Percentiles rank a stretch among this genome's conserved stretches.
These are phyloP conservation scores for Malus hybrid DNA, from an alignment of 331 rosid species.

Conservation along the genomic window DNA sequence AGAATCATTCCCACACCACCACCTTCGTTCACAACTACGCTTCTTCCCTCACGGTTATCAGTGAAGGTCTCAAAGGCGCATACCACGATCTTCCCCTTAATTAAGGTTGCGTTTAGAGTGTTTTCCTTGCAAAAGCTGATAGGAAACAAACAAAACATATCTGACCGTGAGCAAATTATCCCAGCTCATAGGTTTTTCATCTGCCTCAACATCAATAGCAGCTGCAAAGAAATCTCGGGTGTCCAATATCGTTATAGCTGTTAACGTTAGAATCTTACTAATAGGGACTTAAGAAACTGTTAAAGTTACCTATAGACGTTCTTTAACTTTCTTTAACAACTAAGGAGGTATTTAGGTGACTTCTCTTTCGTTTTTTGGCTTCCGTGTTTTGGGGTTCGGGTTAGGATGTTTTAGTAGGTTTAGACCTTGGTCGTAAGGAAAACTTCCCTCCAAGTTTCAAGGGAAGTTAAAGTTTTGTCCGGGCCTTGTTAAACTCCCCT, in stretches of 20 bases:
- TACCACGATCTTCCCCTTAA: conserved; percentile 55
- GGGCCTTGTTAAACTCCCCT: too few relatives aligned
- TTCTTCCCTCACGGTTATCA: conserved; percentile 31
- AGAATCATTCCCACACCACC: conserved; percentile 73
- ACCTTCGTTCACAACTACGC: conserved; percentile 34
- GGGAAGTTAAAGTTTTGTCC: too few relatives aligned
- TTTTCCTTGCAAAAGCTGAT: conserved; percentile 64
- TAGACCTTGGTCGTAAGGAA: too few relatives aligned
- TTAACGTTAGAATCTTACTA: too few relatives aligned
- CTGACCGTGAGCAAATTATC: background rate
- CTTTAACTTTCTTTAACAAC: too few relatives aligned
- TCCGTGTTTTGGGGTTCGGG: too few relatives aligned
- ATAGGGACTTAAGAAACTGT: too few relatives aligned
- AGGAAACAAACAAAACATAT: background rate
- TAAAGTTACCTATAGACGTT: too few relatives aligned
- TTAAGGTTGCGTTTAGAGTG: conserved; percentile 39
- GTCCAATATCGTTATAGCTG: background rate
- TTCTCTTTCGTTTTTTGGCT: too few relatives aligned
- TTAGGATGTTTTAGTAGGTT: too few relatives aligned
- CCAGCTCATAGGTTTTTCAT: background rate
- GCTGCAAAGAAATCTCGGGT: background rate
- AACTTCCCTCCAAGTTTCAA: too few relatives aligned
- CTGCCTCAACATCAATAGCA: background rate
- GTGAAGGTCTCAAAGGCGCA: conserved; percentile 41
- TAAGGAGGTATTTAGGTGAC: too few relatives aligned